These are phyloP conservation scores for Berberis vulgaris DNA, from an alignment of 164 flowering plant species.

Conservation along the genomic window DNA sequence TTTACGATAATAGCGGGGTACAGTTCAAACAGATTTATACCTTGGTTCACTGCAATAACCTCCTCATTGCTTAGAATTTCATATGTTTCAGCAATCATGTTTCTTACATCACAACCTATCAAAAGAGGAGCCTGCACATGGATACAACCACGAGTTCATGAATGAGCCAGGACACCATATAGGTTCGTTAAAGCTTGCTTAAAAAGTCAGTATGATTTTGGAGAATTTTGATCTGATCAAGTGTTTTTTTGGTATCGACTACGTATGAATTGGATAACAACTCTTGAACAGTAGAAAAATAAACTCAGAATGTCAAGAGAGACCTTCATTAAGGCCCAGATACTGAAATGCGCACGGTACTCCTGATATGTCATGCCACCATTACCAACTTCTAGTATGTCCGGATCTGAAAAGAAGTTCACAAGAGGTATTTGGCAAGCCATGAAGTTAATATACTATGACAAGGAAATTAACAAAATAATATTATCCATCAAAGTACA, in stretches of 20 bases:
- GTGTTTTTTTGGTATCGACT: no score
- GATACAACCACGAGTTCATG: not conserved
- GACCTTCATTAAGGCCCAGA: conserved; percentile 99
- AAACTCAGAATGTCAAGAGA: not conserved
- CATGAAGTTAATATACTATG: not conserved
- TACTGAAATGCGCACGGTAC: conserved; percentile 90
- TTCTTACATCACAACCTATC: conserved; percentile 93
- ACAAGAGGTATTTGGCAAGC: not conserved
- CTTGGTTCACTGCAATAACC: conserved; percentile 93
- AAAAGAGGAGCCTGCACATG: conserved; percentile 83
- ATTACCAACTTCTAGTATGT: conserved; percentile 98
- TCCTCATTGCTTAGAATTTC: conserved; percentile 74
- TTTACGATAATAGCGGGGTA: not conserved
- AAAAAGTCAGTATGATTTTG: no score
- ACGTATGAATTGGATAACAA: no score
- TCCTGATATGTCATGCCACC: conserved; percentile 90
- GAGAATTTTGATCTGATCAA: no score
- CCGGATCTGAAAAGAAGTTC: conserved; percentile 57
- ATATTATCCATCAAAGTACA: not conserved
- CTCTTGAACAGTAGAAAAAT: not conserved
- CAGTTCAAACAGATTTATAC: conserved; percentile 23
- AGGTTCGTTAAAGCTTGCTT: not conserved
- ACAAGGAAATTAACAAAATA: not conserved
- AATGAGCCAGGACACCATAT: no score
- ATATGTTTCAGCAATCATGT: conserved; percentile 67